Percentiles rank a stretch among this genome's conserved stretches.
Conservation (phyloP, 805 yeast species). For the Tetrapisispora arboricola region DNA sequence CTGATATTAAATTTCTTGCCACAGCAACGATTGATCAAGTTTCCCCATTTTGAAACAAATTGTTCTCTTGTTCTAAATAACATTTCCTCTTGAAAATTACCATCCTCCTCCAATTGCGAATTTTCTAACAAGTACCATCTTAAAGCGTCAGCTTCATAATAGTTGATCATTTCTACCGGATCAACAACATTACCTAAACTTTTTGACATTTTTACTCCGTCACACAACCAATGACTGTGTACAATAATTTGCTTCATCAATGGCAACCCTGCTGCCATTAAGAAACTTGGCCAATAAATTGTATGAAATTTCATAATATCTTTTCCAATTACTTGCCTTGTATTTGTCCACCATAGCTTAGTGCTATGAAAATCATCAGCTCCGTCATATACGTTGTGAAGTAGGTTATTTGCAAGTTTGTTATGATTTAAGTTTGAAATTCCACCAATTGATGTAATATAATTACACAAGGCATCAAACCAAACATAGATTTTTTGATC, state of each 20-base stretch:
- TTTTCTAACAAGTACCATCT: constrained; percentile 69
- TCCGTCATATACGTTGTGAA: constrained; percentile 6
- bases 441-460: constrained; percentile 62
- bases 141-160: constrained; percentile 63
- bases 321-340: constrained; percentile 81
- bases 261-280: constrained; percentile 69
- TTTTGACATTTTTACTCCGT: constrained; percentile 89
- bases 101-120: constrained; percentile 65
- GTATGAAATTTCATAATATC: constrained; percentile 86
- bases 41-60: constrained; percentile 75
- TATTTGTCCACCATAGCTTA: constrained; percentile 25
- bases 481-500: constrained; percentile 85
- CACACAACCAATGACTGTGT: constrained; percentile 90
- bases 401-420: constrained; percentile 15
- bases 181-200: constrained; percentile 90
- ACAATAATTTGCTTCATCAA: constrained; percentile 70
- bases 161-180: constrained; percentile 54
- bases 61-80: constrained; percentile 46
- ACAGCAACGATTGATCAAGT: constrained; percentile 63
- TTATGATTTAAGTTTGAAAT: constrained; percentile 28
- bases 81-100: constrained; percentile 60
- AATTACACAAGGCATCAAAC: constrained; percentile 90
- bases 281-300: constrained; percentile 86
- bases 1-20: constrained; percentile 55
- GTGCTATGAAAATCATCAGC: constrained; percentile 2